Evolutionary conservation across 1,284 basidiomycete species (phyloP).

Genomic region (Sparassis latifolia): DNA sequence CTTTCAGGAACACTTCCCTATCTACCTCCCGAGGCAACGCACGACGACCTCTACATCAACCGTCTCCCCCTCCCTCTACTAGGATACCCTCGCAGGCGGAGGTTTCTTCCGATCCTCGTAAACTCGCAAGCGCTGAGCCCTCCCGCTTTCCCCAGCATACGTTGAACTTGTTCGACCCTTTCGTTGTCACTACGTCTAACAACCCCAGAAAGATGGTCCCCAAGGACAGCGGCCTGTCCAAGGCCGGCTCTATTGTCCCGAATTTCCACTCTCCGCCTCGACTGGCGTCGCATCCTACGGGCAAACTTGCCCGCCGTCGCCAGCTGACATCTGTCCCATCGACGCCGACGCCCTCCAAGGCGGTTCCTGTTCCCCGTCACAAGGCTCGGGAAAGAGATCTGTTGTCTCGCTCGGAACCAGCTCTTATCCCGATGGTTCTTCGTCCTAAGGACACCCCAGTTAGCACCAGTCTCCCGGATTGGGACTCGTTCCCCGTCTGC

Average conservation of each 20-base stretch:
- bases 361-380: conserved; percentile 5
- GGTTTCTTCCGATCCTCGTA: conserved; percentile 28
- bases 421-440: background rate
- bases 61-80: conserved; percentile 46
- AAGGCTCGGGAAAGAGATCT: too few relatives aligned
- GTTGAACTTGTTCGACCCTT: conserved; percentile 48
- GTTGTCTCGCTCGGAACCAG: background rate
- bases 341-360: conserved; percentile 34
- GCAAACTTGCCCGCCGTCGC: conserved; percentile 51
- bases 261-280: conserved; percentile 30
- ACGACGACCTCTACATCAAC: conserved; percentile 46
- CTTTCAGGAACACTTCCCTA: conserved; percentile 39
- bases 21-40: conserved; percentile 34
- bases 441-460: background rate
- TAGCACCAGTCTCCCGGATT: conserved; percentile 14
- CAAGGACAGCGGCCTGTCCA: conserved; percentile 19
- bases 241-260: conserved; percentile 20
- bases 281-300: conserved; percentile 40
- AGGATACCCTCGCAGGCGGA: conserved; percentile 57
- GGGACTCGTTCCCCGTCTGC: conserved; percentile 53
- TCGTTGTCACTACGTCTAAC: conserved; percentile 38
- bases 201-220: conserved; percentile 10
- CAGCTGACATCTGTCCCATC: conserved; percentile 28
- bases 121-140: conserved; percentile 15
- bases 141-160: conserved; percentile 1